Percentiles rank a stretch among this genome's conserved stretches.
These are phyloP conservation scores for Ascosphaera acerosa DNA, from an alignment of 2,329 filamentous ascomycete genomes.

Conservation along the genomic window DNA sequence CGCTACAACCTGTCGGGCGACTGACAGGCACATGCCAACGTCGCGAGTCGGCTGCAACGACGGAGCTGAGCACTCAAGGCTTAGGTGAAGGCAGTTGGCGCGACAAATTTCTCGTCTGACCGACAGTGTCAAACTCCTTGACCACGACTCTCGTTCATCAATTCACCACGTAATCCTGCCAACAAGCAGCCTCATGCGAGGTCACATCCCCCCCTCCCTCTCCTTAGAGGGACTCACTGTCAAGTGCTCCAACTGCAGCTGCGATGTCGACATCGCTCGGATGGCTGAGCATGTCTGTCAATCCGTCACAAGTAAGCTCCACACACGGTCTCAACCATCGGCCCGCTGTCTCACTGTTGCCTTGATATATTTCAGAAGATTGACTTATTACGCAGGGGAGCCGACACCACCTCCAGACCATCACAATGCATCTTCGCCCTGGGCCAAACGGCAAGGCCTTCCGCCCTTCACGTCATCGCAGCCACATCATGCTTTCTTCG, in stretches of 20 bases:
- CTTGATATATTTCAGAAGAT: too few species aligned
- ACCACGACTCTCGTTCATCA: too few species aligned
- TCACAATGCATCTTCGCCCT: not conserved
- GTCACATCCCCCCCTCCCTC: not conserved
- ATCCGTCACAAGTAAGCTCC: slow-evolving; percentile 7
- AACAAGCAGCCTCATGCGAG: slow-evolving; percentile 1
- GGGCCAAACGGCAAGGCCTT: slow-evolving; percentile 2
- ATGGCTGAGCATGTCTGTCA: slow-evolving; percentile 68
- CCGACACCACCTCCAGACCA: not conserved
- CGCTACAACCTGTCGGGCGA: too few species aligned
- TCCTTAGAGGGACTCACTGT: slow-evolving; percentile 13
- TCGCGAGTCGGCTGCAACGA: too few species aligned
- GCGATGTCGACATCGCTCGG: slow-evolving; percentile 55
- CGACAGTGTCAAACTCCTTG: too few species aligned
- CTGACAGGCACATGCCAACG: too few species aligned
- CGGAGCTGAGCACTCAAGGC: too few species aligned
- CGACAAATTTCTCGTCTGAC: too few species aligned
- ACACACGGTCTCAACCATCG: slow-evolving; percentile 3
- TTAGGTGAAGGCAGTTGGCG: too few species aligned
- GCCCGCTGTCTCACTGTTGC: slow-evolving; percentile 2
- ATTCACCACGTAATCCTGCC: too few species aligned
- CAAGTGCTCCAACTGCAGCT: slow-evolving; percentile 62
- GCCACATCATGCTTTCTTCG: slow-evolving; percentile 9
- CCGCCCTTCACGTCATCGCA: slow-evolving; percentile 8
- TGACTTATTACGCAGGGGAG: too few species aligned